Conservation (phyloP, 208 protist genomes). For the Leishmania martiniquensis region DNA sequence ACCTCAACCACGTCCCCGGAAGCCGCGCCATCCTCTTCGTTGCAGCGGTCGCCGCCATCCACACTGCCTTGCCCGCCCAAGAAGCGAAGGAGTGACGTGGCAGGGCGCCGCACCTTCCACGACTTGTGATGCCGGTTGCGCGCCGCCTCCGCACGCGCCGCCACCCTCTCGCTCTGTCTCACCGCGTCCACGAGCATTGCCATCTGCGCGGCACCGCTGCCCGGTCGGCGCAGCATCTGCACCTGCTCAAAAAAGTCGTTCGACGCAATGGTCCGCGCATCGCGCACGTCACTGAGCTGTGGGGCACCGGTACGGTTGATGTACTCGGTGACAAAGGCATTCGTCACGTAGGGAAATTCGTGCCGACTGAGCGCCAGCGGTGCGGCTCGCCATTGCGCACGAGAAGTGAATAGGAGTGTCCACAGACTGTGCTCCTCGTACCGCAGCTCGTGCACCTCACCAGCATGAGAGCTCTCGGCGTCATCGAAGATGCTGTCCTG, state of each 20-base stretch:
- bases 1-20: constrained; percentile 4
- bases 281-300: constrained; percentile 22
- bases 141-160: constrained; percentile 14
- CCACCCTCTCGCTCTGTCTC: constrained; percentile 6
- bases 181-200: constrained; percentile 4
- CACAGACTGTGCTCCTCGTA: constrained; percentile 1
- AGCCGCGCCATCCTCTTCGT: background rate
- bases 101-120: constrained; percentile 8
- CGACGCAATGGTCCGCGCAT: constrained; percentile 33
- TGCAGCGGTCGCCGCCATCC: background rate
- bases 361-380: constrained; percentile 1
- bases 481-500: constrained; percentile 15
- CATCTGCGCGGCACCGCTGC: constrained; percentile 6
- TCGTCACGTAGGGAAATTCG: constrained; percentile 13
- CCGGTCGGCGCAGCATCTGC: constrained; percentile 32
- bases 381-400: constrained; percentile 12
- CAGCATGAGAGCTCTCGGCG: constrained; percentile 16
- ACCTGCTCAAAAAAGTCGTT: constrained; percentile 48
- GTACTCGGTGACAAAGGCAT: constrained; percentile 11
- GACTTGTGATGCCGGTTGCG: constrained; percentile 7
- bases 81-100: background rate
- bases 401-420: constrained; percentile 10
- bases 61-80: background rate
- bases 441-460: constrained; percentile 10
- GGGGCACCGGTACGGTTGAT: constrained; percentile 18